Evolutionary conservation across 176 grass and related monocot genomes (phyloP).

Genomic region (Olyra latifolia): DNA sequence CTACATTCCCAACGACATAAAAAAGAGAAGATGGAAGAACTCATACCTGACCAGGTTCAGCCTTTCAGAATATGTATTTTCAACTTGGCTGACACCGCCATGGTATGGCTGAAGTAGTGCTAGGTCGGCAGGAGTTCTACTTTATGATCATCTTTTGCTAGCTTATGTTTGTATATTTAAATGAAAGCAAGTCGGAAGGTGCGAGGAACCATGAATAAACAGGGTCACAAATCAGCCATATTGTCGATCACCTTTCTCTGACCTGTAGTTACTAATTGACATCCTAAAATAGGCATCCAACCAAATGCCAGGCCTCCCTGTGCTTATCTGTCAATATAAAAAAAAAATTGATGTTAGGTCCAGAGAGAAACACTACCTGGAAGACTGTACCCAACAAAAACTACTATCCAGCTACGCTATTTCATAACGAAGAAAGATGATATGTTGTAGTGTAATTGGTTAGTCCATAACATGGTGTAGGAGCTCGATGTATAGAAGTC

Average conservation of each 20-base stretch:
- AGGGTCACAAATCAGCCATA: neutral
- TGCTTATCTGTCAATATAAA: neutral
- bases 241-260: neutral
- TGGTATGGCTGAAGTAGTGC: conserved; percentile 10
- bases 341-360: neutral
- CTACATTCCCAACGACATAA: neutral
- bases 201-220: conserved; percentile 7
- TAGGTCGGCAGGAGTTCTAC: conserved; percentile 28
- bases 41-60: conserved; percentile 1
- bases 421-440: neutral
- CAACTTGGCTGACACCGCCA: neutral
- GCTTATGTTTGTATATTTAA: neutral
- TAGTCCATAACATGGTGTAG: neutral
- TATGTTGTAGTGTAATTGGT: neutral
- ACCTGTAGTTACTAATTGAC: conserved; percentile 5
- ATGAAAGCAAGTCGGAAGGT: neutral
- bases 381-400: neutral
- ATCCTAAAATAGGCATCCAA: neutral
- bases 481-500: neutral
- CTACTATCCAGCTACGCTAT: neutral
- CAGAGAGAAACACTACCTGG: neutral
- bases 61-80: neutral
- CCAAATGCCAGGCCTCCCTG: neutral
- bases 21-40: neutral
- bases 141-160: conserved; percentile 24